Base-by-base conservation (phyloP, 1,284 basidiomycete species). In the Phylloporus gajari region DNA sequence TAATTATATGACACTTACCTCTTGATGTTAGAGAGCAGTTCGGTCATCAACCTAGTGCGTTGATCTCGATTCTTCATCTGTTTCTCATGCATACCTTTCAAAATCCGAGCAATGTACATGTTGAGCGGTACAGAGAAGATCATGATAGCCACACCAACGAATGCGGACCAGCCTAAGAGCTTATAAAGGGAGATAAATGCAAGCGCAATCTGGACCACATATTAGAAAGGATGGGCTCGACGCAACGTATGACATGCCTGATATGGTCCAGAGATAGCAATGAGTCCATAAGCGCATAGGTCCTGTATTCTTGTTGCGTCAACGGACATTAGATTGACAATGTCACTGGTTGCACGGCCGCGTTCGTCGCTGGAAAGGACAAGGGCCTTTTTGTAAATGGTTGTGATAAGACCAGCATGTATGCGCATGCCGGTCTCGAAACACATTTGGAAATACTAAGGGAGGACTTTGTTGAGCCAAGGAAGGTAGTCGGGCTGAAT, bases 111-210 rank as follows among this genome's bases (percentile, higher is more conserved):
- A 71, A 97, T 92, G 64, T 89, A 77, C 0, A 94, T 95, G 77
- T 96, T 97, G 73, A 96, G 79, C 3, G 96, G 96, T 67, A 94
- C 85, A 1, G 92, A 93, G 68, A 95, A 81, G 61, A 96, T 82
- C 96, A 99, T 98, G 80, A 98, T 93, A 0, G 87, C 95, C 6
- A 99, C 95, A 19, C 97, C 97, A 66, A 96, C 93, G 77, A 98
- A 97, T 0, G 95, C 93, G 25, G 95, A 89, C 95, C 95, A 97
- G 5, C 97, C 97, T 30, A 98, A 89, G 30, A 98, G 90, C 74
- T 91, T 88, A 82, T 96, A 96, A 6, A 99, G 87, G 11, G 95
- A 97, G 48, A 98, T 83, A 81, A 99, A 98, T 0, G 97, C 97
- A 21, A 98, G 87, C 12, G 86, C 89, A 75, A 98, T 95, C 91